phyloP scores from a whole-genome alignment of 805 yeast species.

The Saturnispora ahearnii region DNA sequence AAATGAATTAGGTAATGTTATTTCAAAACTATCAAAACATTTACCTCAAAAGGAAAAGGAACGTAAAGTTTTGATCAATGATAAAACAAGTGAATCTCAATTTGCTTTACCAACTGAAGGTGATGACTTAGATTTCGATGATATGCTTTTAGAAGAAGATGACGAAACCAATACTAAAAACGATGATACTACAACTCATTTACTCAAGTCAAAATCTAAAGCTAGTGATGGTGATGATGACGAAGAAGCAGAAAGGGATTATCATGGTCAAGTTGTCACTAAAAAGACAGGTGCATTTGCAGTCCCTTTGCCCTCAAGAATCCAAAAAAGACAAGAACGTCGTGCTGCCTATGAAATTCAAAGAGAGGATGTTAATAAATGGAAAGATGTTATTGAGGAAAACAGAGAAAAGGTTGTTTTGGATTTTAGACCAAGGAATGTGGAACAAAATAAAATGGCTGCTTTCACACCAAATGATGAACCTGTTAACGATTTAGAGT shows the following conservation, averaged over 20 bases:
- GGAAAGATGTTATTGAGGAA: conserved; percentile 76
- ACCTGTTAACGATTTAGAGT: conserved; percentile 55
- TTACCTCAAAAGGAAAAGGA: conserved; percentile 28
- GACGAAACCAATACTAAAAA: background rate
- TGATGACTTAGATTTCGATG: conserved; percentile 52
- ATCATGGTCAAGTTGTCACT: conserved; percentile 11
- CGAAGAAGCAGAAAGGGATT: conserved; percentile 22
- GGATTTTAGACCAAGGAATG: conserved; percentile 46
- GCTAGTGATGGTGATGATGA: conserved; percentile 9
- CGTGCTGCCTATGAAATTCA: conserved; percentile 86
- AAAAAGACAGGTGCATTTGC: conserved; percentile 40
- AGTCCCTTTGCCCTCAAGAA: conserved; percentile 77
- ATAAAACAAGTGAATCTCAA: conserved; percentile 57
- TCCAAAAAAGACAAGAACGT: conserved; percentile 79
- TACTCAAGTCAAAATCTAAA: conserved; percentile 21
- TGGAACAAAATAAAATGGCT: conserved; percentile 42
- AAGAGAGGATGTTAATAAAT: conserved; percentile 74
- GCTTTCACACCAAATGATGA: conserved; percentile 43
- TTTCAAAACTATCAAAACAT: conserved; percentile 32
- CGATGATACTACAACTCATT: conserved; percentile 35
- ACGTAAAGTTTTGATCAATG: conserved; percentile 41
- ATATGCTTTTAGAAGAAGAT: conserved; percentile 54
- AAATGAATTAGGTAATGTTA: conserved; percentile 42
- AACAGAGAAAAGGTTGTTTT: conserved; percentile 81
- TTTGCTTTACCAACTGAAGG: conserved; percentile 56